These are phyloP conservation scores for Xylaria grammica DNA, from an alignment of 495 filamentous ascomycete genomes.

Conservation along the genomic window DNA sequence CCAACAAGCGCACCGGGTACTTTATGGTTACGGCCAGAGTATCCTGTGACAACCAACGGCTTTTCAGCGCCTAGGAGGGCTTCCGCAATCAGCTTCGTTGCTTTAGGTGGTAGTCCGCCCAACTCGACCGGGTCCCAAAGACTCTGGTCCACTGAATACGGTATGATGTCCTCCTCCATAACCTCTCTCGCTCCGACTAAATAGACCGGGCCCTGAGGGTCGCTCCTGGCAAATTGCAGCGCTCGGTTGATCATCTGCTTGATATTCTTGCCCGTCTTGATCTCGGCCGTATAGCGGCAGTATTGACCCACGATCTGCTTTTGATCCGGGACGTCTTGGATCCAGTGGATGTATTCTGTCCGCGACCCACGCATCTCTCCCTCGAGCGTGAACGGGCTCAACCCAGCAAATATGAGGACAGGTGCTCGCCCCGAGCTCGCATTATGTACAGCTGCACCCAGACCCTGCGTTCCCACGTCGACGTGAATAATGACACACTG, in stretches of 20 bases:
- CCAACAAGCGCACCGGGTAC: slow-evolving; percentile 74
- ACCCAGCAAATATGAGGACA: slow-evolving; percentile 87
- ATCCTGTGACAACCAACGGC: slow-evolving; percentile 83
- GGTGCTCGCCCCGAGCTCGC: slow-evolving; percentile 84
- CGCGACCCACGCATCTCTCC: slow-evolving; percentile 87
- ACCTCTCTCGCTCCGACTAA: slow-evolving; percentile 83
- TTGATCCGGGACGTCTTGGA: slow-evolving; percentile 95
- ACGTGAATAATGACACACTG: slow-evolving; percentile 96
- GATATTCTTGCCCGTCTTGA: slow-evolving; percentile 90
- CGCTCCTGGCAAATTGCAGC: slow-evolving; percentile 80
- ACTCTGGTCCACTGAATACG: slow-evolving; percentile 74
- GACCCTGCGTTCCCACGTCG: slow-evolving; percentile 92
- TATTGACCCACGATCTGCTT: slow-evolving; percentile 91
- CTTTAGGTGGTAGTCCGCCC: slow-evolving; percentile 70
- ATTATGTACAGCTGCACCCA: slow-evolving; percentile 90
- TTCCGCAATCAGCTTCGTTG: slow-evolving; percentile 69
- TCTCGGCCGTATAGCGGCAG: slow-evolving; percentile 88
- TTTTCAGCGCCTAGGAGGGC: slow-evolving; percentile 74
- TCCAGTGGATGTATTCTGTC: slow-evolving; percentile 98
- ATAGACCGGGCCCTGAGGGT: slow-evolving; percentile 87
- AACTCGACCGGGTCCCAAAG: slow-evolving; percentile 79
- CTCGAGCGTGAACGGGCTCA: slow-evolving; percentile 88
- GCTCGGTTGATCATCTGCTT: slow-evolving; percentile 96
- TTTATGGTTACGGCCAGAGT: slow-evolving; percentile 76
- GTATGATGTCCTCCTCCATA: slow-evolving; percentile 90